Conservation (phyloP, 495 filamentous ascomycete genomes). For the Tirmania nivea region DNA sequence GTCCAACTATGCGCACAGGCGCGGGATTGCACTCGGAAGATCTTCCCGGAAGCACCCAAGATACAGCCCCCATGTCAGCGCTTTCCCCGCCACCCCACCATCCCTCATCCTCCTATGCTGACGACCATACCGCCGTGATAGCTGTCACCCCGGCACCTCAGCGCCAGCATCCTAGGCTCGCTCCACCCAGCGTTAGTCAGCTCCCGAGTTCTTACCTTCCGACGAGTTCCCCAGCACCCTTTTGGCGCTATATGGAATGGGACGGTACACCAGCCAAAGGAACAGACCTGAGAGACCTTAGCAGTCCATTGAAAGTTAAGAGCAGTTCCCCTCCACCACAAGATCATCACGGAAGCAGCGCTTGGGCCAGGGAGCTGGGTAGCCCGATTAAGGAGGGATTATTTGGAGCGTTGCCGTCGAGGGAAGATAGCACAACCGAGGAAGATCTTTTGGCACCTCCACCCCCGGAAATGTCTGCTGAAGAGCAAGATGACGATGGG, state of each 20-base stretch:
- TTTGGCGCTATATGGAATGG: conserved; percentile 71
- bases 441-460: not conserved
- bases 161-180: conserved; percentile 59
- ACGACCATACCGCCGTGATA: conserved; percentile 32
- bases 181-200: conserved; percentile 71
- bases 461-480: not conserved
- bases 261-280: conserved; percentile 58
- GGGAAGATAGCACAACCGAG: not conserved
- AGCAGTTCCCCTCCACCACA: conserved; percentile 31
- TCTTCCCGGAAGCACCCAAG: conserved; percentile 2
- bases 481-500: conserved; percentile 22
- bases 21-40: not conserved
- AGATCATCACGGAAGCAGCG: conserved; percentile 36
- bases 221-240: conserved; percentile 85
- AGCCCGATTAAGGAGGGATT: conserved; percentile 15
- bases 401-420: not conserved
- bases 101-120: conserved; percentile 26
- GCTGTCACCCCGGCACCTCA: conserved; percentile 73
- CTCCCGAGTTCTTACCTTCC: conserved; percentile 88
- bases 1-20: conserved; percentile 15
- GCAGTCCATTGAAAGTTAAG: conserved; percentile 28
- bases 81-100: conserved; percentile 15
- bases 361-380: conserved; percentile 25
- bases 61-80: conserved; percentile 8
- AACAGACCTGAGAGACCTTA: conserved; percentile 32